Percentiles rank a stretch among this genome's conserved stretches.
Conservation (phyloP, 2,329 filamentous ascomycete species). For the Ascochyta viciae-villosae region DNA sequence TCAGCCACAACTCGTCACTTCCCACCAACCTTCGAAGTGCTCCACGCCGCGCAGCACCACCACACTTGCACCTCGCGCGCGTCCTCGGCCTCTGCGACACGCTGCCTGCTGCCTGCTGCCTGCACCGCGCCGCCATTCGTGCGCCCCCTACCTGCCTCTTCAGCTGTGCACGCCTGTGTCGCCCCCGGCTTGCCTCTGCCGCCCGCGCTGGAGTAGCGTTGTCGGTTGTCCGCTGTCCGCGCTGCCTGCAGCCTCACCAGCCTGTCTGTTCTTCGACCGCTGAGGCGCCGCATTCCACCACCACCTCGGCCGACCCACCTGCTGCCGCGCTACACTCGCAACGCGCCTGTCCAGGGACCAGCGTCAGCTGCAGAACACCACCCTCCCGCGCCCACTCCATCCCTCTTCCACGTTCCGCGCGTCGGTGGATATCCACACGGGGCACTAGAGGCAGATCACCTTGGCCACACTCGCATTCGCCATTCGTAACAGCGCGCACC, state of each 20-base stretch:
- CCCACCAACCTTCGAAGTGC: conserved; percentile 8
- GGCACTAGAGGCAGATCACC: conserved; percentile 21
- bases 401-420: conserved; percentile 7
- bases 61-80: conserved; percentile 10
- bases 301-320: conserved; percentile 21
- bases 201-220: conserved; percentile 4
- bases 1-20: conserved; percentile 21
- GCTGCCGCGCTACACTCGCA: conserved; percentile 17
- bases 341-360: conserved; percentile 10
- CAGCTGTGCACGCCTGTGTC: conserved; percentile 1
- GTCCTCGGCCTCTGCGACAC: conserved; percentile 4
- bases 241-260: conserved; percentile 27
- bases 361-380: conserved; percentile 6
- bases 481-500: conserved; percentile 16
- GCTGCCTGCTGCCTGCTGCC: conserved; percentile 2
- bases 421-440: conserved; percentile 13
- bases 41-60: conserved; percentile 18
- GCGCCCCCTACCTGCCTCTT: background rate
- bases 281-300: conserved; percentile 24
- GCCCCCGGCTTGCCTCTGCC: conserved; percentile 4
- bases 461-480: conserved; percentile 22
- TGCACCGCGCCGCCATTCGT: background rate
- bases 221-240: conserved; percentile 3
- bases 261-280: conserved; percentile 15
- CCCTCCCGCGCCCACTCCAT: conserved; percentile 6